Base-by-base conservation (phyloP, 2,329 filamentous ascomycete species). In the Ploettnerulaceae sp. region DNA sequence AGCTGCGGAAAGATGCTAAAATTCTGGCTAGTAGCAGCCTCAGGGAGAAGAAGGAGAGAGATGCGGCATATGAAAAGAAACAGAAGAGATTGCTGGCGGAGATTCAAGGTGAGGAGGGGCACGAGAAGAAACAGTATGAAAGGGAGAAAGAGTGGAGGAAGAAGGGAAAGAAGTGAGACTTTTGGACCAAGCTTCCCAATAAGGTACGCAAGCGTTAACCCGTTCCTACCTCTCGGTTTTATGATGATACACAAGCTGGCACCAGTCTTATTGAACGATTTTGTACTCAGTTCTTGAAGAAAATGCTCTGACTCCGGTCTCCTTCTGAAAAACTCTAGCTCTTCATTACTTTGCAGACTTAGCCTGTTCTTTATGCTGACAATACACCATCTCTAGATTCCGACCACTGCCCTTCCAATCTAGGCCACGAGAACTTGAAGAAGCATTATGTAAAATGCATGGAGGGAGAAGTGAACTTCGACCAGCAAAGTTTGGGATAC, bases 41-140 rank as follows among this genome's bases (percentile, higher is more conserved):
- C 61, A 79, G 81, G 60, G 76, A 94, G 72, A 97, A 97, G 82
- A 95, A 90, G 76, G 86, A 87, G 71, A 84, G 81, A 71, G 93
- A 97, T 72, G 81, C 79, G 48, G 89, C 87, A 56, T 97, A 98
- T 74, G 91, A 97, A 74, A 87, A 86, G 75, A 97, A 97, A 77
- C 95, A 91, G 73, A 87, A 85, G 75, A 80, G 85, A 56, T 74
- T 98, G 51, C 81, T 97, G 58, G 87, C 90, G 7, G 90, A 96
- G 76, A 96, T 98, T 60, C 91, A 98, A 71, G 88, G 85, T 57
- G 86, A 95, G 70, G 93, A 96, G 67, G 91, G 91, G 1, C 73
- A 76, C 48, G 90, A 93, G 67, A 76, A 81, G 33, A 97, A 97
- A 69, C 79, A 77, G 38, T 97, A 97, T 75, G 90, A 94, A 69